Evolutionary conservation across 2,329 filamentous ascomycete genomes (phyloP).

Genomic region (Alternaria sp.): DNA sequence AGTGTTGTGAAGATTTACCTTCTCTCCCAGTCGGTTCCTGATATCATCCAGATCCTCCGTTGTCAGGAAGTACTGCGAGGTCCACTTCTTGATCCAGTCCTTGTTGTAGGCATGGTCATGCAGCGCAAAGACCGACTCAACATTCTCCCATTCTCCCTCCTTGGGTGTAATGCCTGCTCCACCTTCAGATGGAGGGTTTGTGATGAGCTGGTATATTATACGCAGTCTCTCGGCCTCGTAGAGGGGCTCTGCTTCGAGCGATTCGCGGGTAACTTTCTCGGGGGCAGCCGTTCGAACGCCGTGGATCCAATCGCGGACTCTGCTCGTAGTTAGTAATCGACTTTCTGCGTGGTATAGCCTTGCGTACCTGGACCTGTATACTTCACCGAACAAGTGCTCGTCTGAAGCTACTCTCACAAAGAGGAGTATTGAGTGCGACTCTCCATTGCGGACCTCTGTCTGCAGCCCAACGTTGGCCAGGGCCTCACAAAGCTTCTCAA

Average conservation of each 20-base stretch:
- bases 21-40: constrained; percentile 60
- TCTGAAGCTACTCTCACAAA: constrained; percentile 83
- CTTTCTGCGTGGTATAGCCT: not conserved
- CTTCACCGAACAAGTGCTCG: constrained; percentile 76
- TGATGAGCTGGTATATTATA: constrained; percentile 80
- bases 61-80: constrained; percentile 56
- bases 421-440: constrained; percentile 76
- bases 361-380: constrained; percentile 77
- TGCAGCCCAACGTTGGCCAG: constrained; percentile 82
- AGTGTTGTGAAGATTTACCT: constrained; percentile 36
- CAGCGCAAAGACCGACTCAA: constrained; percentile 60
- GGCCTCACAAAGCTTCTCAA: constrained; percentile 77
- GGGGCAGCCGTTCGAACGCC: constrained; percentile 83
- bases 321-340: constrained; percentile 42
- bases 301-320: constrained; percentile 93
- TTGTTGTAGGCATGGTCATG: constrained; percentile 63
- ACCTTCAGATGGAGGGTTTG: constrained; percentile 57
- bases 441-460: constrained; percentile 85
- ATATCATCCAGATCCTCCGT: constrained; percentile 62
- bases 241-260: constrained; percentile 76
- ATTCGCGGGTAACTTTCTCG: constrained; percentile 72
- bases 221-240: constrained; percentile 88
- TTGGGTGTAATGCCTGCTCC: constrained; percentile 62
- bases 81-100: constrained; percentile 63
- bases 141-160: constrained; percentile 60